Evolutionary conservation across 768 basidiomycete genomes (phyloP).

Genomic region (Phylloporus arenicola): DNA sequence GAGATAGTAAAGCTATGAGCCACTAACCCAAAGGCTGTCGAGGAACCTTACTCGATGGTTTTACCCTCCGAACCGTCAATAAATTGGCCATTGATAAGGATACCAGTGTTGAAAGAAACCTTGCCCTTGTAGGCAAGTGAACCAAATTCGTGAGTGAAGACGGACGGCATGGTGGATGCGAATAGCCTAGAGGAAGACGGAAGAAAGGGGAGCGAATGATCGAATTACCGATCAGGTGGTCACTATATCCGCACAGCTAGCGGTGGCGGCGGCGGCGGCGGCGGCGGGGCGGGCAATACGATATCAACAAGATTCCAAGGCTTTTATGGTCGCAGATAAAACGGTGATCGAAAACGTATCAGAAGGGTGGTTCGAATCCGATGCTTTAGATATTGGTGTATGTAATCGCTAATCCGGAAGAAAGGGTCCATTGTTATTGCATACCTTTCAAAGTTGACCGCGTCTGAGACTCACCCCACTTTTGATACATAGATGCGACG

Average conservation of each 20-base stretch:
- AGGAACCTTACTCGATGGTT: conserved; percentile 63
- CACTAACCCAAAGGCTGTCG: neutral
- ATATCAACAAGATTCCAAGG: neutral
- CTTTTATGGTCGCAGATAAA: neutral
- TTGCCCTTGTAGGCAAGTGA: conserved; percentile 54
- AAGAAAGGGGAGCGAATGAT: conserved; percentile 2
- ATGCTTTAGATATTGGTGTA: neutral
- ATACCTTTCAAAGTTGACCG: neutral
- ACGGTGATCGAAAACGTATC: neutral
- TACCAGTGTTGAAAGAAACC: conserved; percentile 52
- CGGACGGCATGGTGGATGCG: conserved; percentile 34
- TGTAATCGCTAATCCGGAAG: neutral
- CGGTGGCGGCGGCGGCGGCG: too few relatives aligned
- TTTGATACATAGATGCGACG: neutral
- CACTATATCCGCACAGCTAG: neutral
- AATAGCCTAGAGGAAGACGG: conserved; percentile 13
- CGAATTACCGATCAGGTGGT: neutral
- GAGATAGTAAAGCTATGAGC: neutral
- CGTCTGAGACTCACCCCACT: neutral
- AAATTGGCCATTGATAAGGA: conserved; percentile 71
- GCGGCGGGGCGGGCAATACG: too few relatives aligned
- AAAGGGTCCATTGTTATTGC: neutral
- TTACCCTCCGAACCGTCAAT: conserved; percentile 48
- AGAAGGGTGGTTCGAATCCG: neutral
- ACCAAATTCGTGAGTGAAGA: conserved; percentile 48